phyloP scores from a whole-genome alignment of 2,329 filamentous ascomycete species.

The Pseudogymnoascus sp. region DNA sequence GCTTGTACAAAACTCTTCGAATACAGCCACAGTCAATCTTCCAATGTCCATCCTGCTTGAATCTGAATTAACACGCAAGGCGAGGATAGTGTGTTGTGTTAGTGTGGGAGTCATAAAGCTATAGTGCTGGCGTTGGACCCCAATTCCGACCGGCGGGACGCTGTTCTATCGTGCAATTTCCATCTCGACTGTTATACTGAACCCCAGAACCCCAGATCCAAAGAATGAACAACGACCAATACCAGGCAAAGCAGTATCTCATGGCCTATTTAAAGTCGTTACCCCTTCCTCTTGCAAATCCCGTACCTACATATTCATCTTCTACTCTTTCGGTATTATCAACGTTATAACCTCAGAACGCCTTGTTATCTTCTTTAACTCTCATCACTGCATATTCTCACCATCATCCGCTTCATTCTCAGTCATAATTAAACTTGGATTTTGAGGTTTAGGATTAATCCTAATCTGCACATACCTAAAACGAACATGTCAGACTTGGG shows the following conservation, averaged over 20 bases:
- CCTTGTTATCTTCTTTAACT: neutral
- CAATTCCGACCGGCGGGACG: neutral
- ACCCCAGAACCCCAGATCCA: neutral
- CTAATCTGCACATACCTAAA: neutral
- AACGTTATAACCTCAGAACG: neutral
- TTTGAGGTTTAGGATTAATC: neutral
- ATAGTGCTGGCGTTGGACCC: neutral
- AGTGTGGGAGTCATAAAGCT: neutral
- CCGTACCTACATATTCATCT: neutral
- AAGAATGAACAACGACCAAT: neutral
- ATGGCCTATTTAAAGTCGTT: neutral
- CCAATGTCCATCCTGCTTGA: neutral
- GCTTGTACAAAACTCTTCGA: conserved; percentile 8
- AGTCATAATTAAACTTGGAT: neutral
- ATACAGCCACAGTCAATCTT: conserved; percentile 9
- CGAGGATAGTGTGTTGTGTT: neutral
- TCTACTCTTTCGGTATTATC: neutral
- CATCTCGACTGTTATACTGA: neutral
- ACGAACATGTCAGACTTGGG: neutral
- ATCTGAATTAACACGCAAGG: neutral
- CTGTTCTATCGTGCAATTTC: neutral
- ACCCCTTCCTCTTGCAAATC: neutral
- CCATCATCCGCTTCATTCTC: neutral
- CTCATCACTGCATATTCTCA: neutral
- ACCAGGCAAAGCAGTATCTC: neutral